Conservation (phyloP, 2,329 filamentous ascomycete species). For the Cladosporium phlei region DNA sequence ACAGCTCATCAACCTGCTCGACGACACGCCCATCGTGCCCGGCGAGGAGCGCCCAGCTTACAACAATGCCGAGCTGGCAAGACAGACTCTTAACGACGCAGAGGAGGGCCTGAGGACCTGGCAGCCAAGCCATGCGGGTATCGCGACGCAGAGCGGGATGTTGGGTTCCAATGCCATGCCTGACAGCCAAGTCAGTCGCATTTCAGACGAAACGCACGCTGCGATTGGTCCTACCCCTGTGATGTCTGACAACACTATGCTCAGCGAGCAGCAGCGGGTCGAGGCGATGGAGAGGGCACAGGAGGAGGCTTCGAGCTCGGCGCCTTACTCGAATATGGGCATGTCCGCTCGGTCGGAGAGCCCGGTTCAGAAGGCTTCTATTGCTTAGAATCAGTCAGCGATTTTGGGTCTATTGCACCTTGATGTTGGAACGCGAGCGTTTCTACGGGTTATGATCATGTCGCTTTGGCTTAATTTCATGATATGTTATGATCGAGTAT, state of each 20-base stretch:
- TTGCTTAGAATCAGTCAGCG: neutral
- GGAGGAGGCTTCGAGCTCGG: conserved; percentile 16
- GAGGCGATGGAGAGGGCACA: conserved; percentile 22
- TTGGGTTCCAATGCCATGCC: conserved; percentile 47
- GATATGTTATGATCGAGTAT: neutral
- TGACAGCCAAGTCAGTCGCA: conserved; percentile 2
- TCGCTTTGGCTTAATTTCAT: neutral
- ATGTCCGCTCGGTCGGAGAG: conserved; percentile 7
- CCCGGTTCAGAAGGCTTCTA: conserved; percentile 7
- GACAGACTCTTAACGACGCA: conserved; percentile 85
- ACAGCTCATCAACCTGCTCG: conserved; percentile 75
- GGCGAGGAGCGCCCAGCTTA: conserved; percentile 73
- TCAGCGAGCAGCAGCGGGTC: conserved; percentile 19
- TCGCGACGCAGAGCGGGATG: conserved; percentile 45
- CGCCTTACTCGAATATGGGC: conserved; percentile 16
- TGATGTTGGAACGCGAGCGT: neutral
- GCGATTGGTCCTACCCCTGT: neutral
- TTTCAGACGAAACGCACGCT: neutral
- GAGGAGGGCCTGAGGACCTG: conserved; percentile 82
- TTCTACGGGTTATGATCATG: neutral
- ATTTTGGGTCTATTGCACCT: neutral
- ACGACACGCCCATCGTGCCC: conserved; percentile 84
- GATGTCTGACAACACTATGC: conserved; percentile 1
- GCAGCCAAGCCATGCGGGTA: conserved; percentile 53
- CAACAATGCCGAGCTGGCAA: conserved; percentile 60